These are phyloP conservation scores for Ogataea hybrid DNA, from an alignment of 1,139 yeast genomes.

Conservation along the genomic window DNA sequence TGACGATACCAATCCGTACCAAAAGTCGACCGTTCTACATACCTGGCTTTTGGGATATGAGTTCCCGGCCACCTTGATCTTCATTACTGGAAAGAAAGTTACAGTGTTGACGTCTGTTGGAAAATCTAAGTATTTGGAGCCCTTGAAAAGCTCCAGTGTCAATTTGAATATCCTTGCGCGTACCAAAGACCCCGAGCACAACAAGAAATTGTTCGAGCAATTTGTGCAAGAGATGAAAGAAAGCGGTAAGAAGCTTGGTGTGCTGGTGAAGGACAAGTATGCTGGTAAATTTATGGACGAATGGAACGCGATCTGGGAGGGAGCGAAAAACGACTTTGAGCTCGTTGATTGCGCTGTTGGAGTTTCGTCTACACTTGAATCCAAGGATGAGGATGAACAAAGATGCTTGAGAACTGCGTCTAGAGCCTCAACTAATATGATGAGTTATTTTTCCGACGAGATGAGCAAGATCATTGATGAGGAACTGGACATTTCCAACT, in stretches of 20 bases:
- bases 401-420: constrained; percentile 67
- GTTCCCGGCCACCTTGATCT: constrained; percentile 84
- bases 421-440: constrained; percentile 73
- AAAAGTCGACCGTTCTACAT: constrained; percentile 83
- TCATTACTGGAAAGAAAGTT: constrained; percentile 58
- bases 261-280: constrained; percentile 65
- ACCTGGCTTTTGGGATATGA: constrained; percentile 95
- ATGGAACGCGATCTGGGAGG: constrained; percentile 63
- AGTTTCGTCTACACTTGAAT: constrained; percentile 60
- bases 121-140: constrained; percentile 77
- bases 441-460: constrained; percentile 83
- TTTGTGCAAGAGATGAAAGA: constrained; percentile 46
- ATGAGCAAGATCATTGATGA: constrained; percentile 88
- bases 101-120: constrained; percentile 78
- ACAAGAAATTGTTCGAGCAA: constrained; percentile 61
- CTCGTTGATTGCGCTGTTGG: constrained; percentile 57
- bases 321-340: constrained; percentile 39
- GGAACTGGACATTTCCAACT: constrained; percentile 72
- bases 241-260: constrained; percentile 55
- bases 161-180: constrained; percentile 72
- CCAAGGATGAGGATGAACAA: constrained; percentile 80
- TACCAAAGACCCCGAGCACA: constrained; percentile 77
- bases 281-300: constrained; percentile 83
- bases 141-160: constrained; percentile 40
- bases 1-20: constrained; percentile 87